phyloP scores from a whole-genome alignment of 371 early-diverging fungal species.

The Smittium culicis region DNA sequence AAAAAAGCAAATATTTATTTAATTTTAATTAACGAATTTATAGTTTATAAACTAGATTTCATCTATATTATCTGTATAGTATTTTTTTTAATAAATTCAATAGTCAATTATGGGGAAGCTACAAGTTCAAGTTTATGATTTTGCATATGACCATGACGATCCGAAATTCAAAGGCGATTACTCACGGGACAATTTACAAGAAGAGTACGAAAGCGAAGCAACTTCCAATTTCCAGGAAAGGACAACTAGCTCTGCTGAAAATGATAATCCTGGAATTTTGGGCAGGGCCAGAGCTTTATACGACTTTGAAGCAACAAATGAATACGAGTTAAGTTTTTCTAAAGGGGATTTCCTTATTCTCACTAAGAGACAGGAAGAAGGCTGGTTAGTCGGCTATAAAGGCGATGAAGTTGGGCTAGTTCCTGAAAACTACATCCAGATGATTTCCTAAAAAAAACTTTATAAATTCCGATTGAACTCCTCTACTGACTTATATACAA shows the following conservation, averaged over 20 bases:
- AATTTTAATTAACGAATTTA: no score
- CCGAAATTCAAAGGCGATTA: constrained; percentile 33
- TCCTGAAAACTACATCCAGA: constrained; percentile 57
- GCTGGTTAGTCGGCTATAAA: constrained; percentile 57
- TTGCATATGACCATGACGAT: constrained; percentile 45
- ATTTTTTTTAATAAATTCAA: neutral
- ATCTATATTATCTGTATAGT: no score
- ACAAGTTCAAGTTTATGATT: constrained; percentile 31
- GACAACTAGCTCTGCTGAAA: constrained; percentile 14
- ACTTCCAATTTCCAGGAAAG: constrained; percentile 19
- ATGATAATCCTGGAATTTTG: constrained; percentile 27
- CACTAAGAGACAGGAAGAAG: constrained; percentile 48
- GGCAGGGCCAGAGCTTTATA: constrained; percentile 49
- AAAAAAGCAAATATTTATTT: no score
- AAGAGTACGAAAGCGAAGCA: constrained; percentile 23
- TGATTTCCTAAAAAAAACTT: constrained; percentile 22
- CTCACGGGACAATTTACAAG: constrained; percentile 9
- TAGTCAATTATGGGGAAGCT: neutral
- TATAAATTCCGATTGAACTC: no score
- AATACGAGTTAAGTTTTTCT: constrained; percentile 45
- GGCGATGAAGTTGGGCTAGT: constrained; percentile 44
- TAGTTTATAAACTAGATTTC: no score
- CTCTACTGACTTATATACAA: no score
- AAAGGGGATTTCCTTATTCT: constrained; percentile 49
- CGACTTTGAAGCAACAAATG: constrained; percentile 56